Conservation (phyloP, 1,284 basidiomycete species). For the Irpex lacteus region DNA sequence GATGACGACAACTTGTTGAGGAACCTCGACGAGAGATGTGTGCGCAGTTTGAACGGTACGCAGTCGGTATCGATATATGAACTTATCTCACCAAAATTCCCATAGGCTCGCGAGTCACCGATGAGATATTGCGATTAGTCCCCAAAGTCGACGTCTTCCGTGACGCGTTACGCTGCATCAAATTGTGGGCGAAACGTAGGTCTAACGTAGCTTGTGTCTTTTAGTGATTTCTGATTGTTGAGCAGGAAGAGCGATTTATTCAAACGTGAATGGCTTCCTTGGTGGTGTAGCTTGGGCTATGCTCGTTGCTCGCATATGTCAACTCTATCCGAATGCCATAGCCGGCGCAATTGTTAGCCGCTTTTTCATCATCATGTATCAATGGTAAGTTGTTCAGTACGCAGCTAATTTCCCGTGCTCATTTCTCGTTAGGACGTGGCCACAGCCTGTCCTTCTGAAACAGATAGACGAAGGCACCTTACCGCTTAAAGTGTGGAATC, state of each 20-base stretch:
- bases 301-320: slow-evolving; percentile 97
- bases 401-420: slow-evolving; percentile 11
- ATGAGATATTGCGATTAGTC: slow-evolving; percentile 94
- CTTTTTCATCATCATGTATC: slow-evolving; percentile 96
- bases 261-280: slow-evolving; percentile 98
- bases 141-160: slow-evolving; percentile 95
- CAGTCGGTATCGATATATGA: slow-evolving; percentile 14
- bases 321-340: slow-evolving; percentile 93
- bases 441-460: slow-evolving; percentile 94
- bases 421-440: slow-evolving; percentile 77
- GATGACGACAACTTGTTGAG: slow-evolving; percentile 90
- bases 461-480: slow-evolving; percentile 95
- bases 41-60: slow-evolving; percentile 90
- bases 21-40: slow-evolving; percentile 92
- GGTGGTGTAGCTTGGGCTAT: slow-evolving; percentile 99
- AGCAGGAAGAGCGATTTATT: slow-evolving; percentile 91
- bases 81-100: slow-evolving; percentile 10
- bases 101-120: slow-evolving; percentile 90
- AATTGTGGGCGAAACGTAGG: slow-evolving; percentile 95
- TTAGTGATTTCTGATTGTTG: slow-evolving; percentile 12
- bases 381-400: slow-evolving; percentile 63
- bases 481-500: slow-evolving; percentile 97
- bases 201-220: slow-evolving; percentile 18
- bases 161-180: slow-evolving; percentile 93
- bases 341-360: slow-evolving; percentile 95